Base-by-base conservation (phyloP, 768 basidiomycete genomes). In the Strobilomyces echinocephalus region DNA sequence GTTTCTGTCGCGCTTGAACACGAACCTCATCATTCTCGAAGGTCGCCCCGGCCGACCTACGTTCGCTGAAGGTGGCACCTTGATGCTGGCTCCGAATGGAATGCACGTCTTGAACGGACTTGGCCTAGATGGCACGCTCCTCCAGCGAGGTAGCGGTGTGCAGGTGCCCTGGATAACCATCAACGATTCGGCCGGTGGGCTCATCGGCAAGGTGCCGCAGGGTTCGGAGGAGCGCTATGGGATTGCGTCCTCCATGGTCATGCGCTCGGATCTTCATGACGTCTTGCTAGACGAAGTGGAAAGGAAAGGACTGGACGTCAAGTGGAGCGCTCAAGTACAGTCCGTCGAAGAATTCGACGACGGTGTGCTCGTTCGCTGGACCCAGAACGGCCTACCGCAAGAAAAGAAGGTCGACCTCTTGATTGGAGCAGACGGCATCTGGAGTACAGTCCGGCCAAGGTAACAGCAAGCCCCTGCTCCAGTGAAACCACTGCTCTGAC, bases 361-460 rank as follows among this genome's bases (percentile, higher is more conserved):
- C 11, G 62, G 64, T 24, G 60, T 68, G 6, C 46, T 64, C 40
- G 68, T 70, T 20, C 55, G 53, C 53, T 69, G 67, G 67, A 15
- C 28, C 12, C 59, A 68, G 55, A 44, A 52, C 8, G 66, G 58
- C 36, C 26, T 44, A 16, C 8, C 14, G 12, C 51, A 66, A 38
- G 55, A 66, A 49, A 64, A 53, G 55, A 64, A 60, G 55, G 67
- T 52, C n/a, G 69, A 70, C 50, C 64, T 69, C 15, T 47, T 69
- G 39, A 54, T 68, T 18, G 68, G 67, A 35, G 68, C 67, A 33
- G 68, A 70, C 26, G 64, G 66, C 5, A 66, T 70, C 16, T 70
- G 68, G 69, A 67, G 68, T 28, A 56, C 45, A 9, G 67, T 63
- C 16, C 61, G 64, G 36, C 43, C 61, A 26, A 67, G 56, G 67